phyloP scores from a whole-genome alignment of 108 stramenopile genomes.

The Fragilariopsis cylindrus region DNA sequence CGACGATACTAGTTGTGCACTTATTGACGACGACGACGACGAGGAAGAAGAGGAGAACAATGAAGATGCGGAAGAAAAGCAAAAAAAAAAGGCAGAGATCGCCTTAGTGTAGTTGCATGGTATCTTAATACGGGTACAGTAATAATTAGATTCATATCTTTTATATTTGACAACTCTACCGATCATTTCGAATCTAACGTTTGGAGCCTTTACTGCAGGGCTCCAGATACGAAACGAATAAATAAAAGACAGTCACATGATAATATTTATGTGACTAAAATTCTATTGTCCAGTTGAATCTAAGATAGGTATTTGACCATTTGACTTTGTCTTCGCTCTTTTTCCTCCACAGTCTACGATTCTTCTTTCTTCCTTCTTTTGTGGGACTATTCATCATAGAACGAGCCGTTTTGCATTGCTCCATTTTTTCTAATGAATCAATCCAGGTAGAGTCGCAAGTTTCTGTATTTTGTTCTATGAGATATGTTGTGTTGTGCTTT shows the following conservation, averaged over 20 bases:
- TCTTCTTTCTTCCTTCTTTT: constrained; percentile 9
- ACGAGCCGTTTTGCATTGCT: constrained; percentile 16
- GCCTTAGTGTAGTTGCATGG: constrained; percentile 4
- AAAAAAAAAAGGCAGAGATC: constrained; percentile 41
- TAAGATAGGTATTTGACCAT: constrained; percentile 30
- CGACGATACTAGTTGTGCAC: constrained; percentile 81
- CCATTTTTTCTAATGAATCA: background rate
- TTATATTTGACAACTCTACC: too few relatives aligned
- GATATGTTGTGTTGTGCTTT: constrained; percentile 15
- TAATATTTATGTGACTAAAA: background rate
- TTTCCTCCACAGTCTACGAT: constrained; percentile 15
- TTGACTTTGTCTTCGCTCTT: constrained; percentile 13
- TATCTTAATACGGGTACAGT: too few relatives aligned
- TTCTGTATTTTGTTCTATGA: constrained; percentile 8
- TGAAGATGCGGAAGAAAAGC: constrained; percentile 55
- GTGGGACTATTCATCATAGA: background rate
- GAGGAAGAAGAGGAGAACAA: constrained; percentile 57
- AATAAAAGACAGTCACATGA: too few relatives aligned
- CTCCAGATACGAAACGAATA: too few relatives aligned
- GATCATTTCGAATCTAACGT: too few relatives aligned
- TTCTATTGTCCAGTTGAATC: constrained; percentile 33
- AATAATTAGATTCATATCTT: too few relatives aligned
- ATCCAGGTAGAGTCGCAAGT: constrained; percentile 21
- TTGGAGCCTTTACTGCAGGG: too few relatives aligned
- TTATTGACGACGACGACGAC: constrained; percentile 81